Evolutionary conservation across 164 flowering plant species (phyloP), one percentile per base, ranked within the genome.

Genomic region (Dillenia turbinata): DNA sequence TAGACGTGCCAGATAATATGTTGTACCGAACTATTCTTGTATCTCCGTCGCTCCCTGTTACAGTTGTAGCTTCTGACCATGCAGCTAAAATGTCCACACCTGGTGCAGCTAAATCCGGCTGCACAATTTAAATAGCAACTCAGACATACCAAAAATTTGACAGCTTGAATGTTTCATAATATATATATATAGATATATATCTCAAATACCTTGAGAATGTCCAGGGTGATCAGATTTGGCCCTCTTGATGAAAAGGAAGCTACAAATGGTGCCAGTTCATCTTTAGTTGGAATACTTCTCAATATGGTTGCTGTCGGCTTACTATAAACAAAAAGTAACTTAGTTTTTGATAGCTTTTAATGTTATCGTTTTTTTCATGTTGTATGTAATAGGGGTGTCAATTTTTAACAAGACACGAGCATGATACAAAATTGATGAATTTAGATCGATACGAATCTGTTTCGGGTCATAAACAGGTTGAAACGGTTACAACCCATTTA

Each of bases 21-120:
- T 77, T 79, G 66, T 57, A 81, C 12, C 68, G 61, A 9, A 65
- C 75, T 1, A 66, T 17, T 50, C 83, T 47, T 1, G 12, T 66
- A 54, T 83, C 85, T 8, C 65, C 70, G 8, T 12, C 52, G 4
- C 33, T 10, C 12, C 66, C 66, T 0, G 79, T 56, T 2, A 75
- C 43, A 2, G 75, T 8, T 0, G 75, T 8, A 15, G 22, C 69
- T 50, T 43, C 50, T 2, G 85, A 68, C 84, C 85, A 83, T 16
- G 84, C 74, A 1, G 84, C 88, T 15, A 84, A 9, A 57, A 84
- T 81, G 60, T 75, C 71, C 9, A 74, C 81, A 53, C 85, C 85
- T 0, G 88, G 88, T 0, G 88, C 82, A 10, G 69, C 49, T 40
- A 81, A 4, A 65, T 81, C 85, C 3, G 85, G 85, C 88, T 83